Percentiles rank a stretch among this genome's conserved stretches.
phyloP scores from a whole-genome alignment of 192 early-diverging fungal species.

The Martensiomyces pterosporus region DNA sequence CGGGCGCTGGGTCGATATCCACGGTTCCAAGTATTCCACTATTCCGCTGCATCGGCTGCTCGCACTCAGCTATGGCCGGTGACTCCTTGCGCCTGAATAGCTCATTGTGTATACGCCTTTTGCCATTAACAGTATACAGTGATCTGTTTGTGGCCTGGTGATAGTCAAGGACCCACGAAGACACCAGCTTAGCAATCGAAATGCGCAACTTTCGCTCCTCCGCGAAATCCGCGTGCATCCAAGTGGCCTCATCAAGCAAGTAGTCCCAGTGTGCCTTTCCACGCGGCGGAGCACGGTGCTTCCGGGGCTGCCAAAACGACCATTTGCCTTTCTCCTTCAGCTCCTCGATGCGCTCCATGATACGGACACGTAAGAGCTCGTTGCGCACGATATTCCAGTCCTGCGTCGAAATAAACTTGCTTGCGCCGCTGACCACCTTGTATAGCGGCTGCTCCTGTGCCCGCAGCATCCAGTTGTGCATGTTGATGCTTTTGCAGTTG shows the following conservation, averaged over 20 bases:
- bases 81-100: too few species aligned
- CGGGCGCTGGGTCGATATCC: too few species aligned
- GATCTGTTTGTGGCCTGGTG: slow-evolving; percentile 45
- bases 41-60: too few species aligned
- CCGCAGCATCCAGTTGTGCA: slow-evolving; percentile 40
- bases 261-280: slow-evolving; percentile 54
- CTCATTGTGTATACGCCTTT: too few species aligned
- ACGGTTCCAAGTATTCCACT: too few species aligned
- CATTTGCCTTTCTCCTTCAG: slow-evolving; percentile 47
- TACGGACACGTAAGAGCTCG: slow-evolving; percentile 38
- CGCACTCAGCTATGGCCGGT: too few species aligned
- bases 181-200: slow-evolving; percentile 36
- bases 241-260: slow-evolving; percentile 48
- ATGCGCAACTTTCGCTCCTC: slow-evolving; percentile 49
- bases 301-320: slow-evolving; percentile 50
- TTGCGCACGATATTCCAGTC: slow-evolving; percentile 49
- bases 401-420: slow-evolving; percentile 33
- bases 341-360: slow-evolving; percentile 51
- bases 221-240: slow-evolving; percentile 51
- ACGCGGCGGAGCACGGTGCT: slow-evolving; percentile 48
- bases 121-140: slow-evolving; percentile 36
- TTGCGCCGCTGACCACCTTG: slow-evolving; percentile 17
- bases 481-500: slow-evolving; percentile 29
- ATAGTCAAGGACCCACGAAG: slow-evolving; percentile 51
- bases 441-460: slow-evolving; percentile 44